Evolutionary conservation across 352 stramenopile genomes (phyloP), one percentile per base, ranked within the genome.

Genomic region (Globisporangium alternatum): DNA sequence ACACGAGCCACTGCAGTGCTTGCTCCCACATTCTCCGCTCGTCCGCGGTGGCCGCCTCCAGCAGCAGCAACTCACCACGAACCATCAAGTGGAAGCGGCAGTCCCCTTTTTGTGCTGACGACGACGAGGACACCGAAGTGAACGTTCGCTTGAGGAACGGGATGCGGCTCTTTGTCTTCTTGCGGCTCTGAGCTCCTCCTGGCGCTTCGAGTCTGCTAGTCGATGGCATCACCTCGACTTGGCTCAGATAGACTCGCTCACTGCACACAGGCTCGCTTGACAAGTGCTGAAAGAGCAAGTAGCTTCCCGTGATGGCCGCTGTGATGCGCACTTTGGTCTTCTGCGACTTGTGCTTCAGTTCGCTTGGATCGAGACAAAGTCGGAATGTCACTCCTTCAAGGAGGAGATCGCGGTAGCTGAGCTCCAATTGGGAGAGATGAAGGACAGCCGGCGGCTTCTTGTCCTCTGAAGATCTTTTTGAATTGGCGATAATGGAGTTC

Each of bases 171-270:
- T 54, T 21, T 10, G 56, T 55, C 28, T 63, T 63, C 56, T 2
- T 44, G 37, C 28, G 30, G 22, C 22, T 63, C 25, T 52, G 43
- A 5, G 30, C 28, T 43, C 28, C 15, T 56, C 0, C 17, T 22
- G 37, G 22, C 9, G 43, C 55, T 35, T 33, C 44, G 21, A 12
- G 8, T 9, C 44, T 30, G 35, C 15, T n/a, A 22, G 56, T 19
- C 5, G 56, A 45, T 2, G 43, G 28, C 15, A 55, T 7, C 8
- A 86, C 66, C 55, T 78, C 57, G 1, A 84, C 51, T 47, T 84
- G 76, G 54, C 62, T 78, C 9, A 78, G 55, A 19, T 81, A 87
- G 7, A 84, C 58, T 12, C 78, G 74, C 49, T 87, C 68, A 43
- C 81, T 55, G 30, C 51, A 13, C 10, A 58, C 53, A 56, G 67